Base-by-base conservation (phyloP, 306 rosid species). In the Lablab purpureus region DNA sequence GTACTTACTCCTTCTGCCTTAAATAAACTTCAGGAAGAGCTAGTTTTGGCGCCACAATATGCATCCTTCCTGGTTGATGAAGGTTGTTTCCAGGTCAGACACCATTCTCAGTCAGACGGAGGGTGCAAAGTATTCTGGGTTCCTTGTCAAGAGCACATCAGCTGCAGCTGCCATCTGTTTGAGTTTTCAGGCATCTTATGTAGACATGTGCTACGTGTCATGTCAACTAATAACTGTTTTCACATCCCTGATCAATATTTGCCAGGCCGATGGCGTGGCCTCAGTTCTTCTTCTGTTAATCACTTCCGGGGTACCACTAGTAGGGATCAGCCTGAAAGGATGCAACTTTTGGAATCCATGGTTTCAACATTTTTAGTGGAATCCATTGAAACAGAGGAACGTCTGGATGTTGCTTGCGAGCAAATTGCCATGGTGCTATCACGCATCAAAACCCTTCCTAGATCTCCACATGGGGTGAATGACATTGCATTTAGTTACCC, bases 161-260 rank as follows among this genome's bases (percentile, higher is more conserved):
- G 93, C 81, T 93, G 98, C 87, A 87, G 88, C 84, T 93, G 98
- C 81, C 85, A 67, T 84, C 83, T 89, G 73, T 92, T 89, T 13
- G 93, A 89, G 81, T 92, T 90, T 81, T 78, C 91, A 25, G 96
- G 97, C 80, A 89, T 89, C 79, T 90, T 91, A 30, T 91, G 98
- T 68, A 77, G 90, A 67, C 98, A 93, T 43, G 85, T 88, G 30
- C 88, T 93, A 22, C 92, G 97, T 1, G 94, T 93, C 85, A 81
- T 93, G 88, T 89, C 98, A 15, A 91, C 75, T 52, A 91, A 87
- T 82, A 93, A 93, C 87, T 93, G 91, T 77, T 93, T 93, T 82
- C 96, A 86, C 84, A 91, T 93, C 55, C 98, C 97, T 10, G 88
- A 88, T 52, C 91, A 80, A 56, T 93, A 93, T 80, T 84, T 93